Conservation (phyloP, 768 basidiomycete species). For the Strobilomyces echinocephalus region DNA sequence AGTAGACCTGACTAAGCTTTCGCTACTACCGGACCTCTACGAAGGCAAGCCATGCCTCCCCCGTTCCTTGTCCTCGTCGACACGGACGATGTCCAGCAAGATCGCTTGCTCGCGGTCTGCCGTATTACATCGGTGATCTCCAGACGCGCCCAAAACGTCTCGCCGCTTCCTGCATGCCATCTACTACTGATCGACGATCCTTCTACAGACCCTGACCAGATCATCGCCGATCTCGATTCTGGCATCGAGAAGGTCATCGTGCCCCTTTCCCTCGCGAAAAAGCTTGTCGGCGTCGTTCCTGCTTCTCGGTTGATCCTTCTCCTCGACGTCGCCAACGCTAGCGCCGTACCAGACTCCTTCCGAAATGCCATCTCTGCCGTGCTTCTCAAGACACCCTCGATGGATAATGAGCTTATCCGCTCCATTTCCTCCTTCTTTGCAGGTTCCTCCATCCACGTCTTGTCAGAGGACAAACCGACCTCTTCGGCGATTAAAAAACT, state of each 20-base stretch:
- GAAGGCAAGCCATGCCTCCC: constrained; percentile 18
- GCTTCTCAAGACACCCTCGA: constrained; percentile 66
- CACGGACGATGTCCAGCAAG: constrained; percentile 33
- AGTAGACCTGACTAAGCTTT: constrained; percentile 18
- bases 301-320: constrained; percentile 70
- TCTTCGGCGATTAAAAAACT: constrained; percentile 58
- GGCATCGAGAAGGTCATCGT: constrained; percentile 81
- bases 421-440: constrained; percentile 74
- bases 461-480: constrained; percentile 52
- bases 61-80: constrained; percentile 62
- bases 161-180: constrained; percentile 36
- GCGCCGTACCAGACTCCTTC: constrained; percentile 70
- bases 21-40: too few relatives aligned
- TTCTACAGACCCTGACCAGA: constrained; percentile 46
- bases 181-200: constrained; percentile 55
- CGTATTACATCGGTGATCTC: constrained; percentile 78
- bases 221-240: constrained; percentile 64
- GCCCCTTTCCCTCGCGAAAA: constrained; percentile 58
- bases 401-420: constrained; percentile 72
- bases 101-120: constrained; percentile 54
- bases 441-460: constrained; percentile 58
- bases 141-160: constrained; percentile 31
- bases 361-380: constrained; percentile 74
- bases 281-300: constrained; percentile 63
- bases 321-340: constrained; percentile 68